Conservation (phyloP, 441 rosid species). For the Francoa sonchifolia region DNA sequence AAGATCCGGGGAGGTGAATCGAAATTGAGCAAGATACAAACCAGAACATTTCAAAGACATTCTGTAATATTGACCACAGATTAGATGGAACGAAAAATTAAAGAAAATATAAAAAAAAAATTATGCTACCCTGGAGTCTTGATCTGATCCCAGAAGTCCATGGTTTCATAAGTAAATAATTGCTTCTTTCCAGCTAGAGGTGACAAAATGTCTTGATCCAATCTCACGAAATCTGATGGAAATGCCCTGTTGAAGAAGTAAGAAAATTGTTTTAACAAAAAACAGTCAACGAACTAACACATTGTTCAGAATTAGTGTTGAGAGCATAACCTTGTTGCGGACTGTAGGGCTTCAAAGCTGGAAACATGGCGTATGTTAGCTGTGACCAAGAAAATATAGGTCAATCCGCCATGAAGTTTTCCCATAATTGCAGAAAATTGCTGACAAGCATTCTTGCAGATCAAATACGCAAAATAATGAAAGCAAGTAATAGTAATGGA, state of each 20-base stretch:
- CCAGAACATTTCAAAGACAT: constrained; percentile 66
- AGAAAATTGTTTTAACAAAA: too few species aligned
- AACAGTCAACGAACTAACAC: too few species aligned
- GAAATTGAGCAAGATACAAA: constrained; percentile 56
- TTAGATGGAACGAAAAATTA: constrained; percentile 3
- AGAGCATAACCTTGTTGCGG: constrained; percentile 32
- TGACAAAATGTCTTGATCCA: constrained; percentile 81
- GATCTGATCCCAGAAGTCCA: constrained; percentile 79
- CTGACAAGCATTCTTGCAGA: not conserved
- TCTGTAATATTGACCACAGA: constrained; percentile 21
- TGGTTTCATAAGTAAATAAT: constrained; percentile 56
- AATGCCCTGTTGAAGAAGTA: constrained; percentile 34
- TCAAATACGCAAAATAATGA: not conserved
- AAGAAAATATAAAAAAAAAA: not conserved
- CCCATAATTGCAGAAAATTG: too few species aligned
- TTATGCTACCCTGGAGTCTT: constrained; percentile 59
- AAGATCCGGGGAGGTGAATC: constrained; percentile 36
- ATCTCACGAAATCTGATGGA: constrained; percentile 51
- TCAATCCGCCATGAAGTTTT: too few species aligned
- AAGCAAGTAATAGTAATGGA: not conserved
- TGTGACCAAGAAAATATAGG: constrained; percentile 16
- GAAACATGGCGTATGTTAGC: constrained; percentile 46
- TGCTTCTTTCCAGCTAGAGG: constrained; percentile 83
- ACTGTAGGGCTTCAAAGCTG: constrained; percentile 69
- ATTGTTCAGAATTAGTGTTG: not conserved